Evolutionary conservation across 495 filamentous ascomycete species (phyloP).

Genomic region (Neurospora hispaniola): DNA sequence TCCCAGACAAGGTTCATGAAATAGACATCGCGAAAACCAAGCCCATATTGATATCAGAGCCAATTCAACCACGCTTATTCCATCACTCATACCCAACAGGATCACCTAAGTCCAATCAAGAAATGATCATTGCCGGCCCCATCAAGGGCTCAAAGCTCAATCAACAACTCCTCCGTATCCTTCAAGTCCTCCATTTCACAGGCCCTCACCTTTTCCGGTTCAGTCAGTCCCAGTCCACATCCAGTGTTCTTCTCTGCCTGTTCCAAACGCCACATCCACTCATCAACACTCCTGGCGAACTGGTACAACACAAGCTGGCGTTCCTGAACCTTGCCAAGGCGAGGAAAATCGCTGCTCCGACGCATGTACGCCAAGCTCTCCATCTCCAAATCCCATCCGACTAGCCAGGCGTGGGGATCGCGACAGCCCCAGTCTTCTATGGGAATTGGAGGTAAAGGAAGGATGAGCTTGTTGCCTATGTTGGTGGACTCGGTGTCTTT

Average conservation of each 20-base stretch:
- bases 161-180: not conserved
- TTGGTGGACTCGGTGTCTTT: not conserved
- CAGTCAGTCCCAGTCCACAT: not conserved
- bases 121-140: not conserved
- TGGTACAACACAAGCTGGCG: not conserved
- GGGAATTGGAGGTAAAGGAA: not conserved
- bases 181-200: too few relatives aligned
- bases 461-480: not conserved
- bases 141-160: not conserved
- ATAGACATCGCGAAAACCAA: not conserved
- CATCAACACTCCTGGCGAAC: not conserved
- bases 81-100: not conserved
- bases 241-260: not conserved
- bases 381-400: not conserved
- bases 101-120: too few relatives aligned
- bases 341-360: not conserved
- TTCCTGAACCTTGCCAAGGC: not conserved
- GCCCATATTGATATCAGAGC: not conserved
- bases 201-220: too few relatives aligned
- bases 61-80: not conserved
- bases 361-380: not conserved
- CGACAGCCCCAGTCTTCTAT: not conserved
- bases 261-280: not conserved
- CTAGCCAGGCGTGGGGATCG: not conserved
- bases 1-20: not conserved